A percentile compares a stretch with the other conserved stretches of the same genome.
phyloP scores from a whole-genome alignment of 108 stramenopile species.

The Discostella stelligeroides region DNA sequence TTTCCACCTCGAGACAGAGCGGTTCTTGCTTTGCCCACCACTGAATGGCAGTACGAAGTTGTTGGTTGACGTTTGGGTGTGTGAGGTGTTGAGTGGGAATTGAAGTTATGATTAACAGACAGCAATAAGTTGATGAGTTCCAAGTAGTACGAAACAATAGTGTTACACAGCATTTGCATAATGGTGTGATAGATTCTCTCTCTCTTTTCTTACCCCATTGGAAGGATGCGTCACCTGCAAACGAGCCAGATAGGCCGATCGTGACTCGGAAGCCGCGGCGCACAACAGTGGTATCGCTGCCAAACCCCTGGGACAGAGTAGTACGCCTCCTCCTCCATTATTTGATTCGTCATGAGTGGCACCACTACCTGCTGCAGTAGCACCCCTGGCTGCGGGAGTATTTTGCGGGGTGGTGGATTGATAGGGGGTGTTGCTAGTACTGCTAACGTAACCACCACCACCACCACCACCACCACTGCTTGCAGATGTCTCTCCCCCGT shows the following conservation, averaged over 20 bases:
- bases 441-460: too few relatives aligned
- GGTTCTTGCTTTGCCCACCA: conserved; percentile 90
- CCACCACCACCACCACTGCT: neutral
- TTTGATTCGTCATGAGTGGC: conserved; percentile 4
- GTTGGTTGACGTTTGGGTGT: neutral
- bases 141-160: too few relatives aligned
- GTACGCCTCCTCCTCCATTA: conserved; percentile 1
- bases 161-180: too few relatives aligned
- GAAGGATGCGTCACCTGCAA: conserved; percentile 51
- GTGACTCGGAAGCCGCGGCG: conserved; percentile 83
- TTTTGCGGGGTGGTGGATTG: conserved; percentile 24
- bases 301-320: conserved; percentile 66
- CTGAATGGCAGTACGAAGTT: neutral
- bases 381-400: conserved; percentile 17
- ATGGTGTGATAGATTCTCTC: neutral
- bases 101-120: neutral
- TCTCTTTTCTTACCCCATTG: conserved; percentile 28
- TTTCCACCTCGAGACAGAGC: conserved; percentile 60
- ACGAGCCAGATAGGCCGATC: conserved; percentile 73
- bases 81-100: neutral
- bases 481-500: conserved; percentile 3
- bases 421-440: conserved; percentile 17
- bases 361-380: neutral
- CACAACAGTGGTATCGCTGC: conserved; percentile 83
- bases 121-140: neutral